Percentiles rank a stretch among this genome's conserved stretches.
Evolutionary conservation across 192 early-diverging fungal species (phyloP).

Genomic region (Coemansia sp.): DNA sequence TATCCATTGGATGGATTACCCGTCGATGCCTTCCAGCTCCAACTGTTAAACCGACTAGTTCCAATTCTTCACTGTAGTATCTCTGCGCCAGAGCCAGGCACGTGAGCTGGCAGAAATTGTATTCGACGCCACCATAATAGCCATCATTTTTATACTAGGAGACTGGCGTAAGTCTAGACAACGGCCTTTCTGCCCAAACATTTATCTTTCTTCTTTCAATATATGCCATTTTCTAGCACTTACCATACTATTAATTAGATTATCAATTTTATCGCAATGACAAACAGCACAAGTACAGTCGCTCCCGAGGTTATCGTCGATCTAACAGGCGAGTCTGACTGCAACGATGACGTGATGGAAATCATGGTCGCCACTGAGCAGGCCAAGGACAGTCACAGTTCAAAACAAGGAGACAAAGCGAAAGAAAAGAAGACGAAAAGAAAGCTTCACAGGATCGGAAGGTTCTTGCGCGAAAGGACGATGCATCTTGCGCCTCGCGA

Average conservation of each 20-base stretch:
- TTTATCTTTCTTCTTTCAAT: too few species aligned
- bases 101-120: too few species aligned
- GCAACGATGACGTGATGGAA: slow-evolving; percentile 4
- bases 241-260: not conserved
- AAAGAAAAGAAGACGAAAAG: slow-evolving; percentile 5
- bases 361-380: not conserved
- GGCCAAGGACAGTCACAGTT: not conserved
- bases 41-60: too few species aligned
- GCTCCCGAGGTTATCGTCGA: slow-evolving; percentile 13
- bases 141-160: too few species aligned
- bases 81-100: too few species aligned
- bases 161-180: too few species aligned
- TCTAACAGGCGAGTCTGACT: slow-evolving; percentile 23
- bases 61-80: too few species aligned
- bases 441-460: slow-evolving; percentile 13
- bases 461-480: slow-evolving; percentile 24
- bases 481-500: slow-evolving; percentile 2
- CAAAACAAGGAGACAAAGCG: not conserved
- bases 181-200: too few species aligned
- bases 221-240: too few species aligned
- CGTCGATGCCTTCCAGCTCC: too few species aligned
- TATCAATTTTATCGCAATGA: not conserved
- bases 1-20: too few species aligned
- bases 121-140: too few species aligned
- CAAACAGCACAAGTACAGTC: not conserved